A percentile compares a stretch with the other conserved stretches of the same genome.
phyloP scores from a whole-genome alignment of 257 asterid genomes.

The Petrea volubilis region DNA sequence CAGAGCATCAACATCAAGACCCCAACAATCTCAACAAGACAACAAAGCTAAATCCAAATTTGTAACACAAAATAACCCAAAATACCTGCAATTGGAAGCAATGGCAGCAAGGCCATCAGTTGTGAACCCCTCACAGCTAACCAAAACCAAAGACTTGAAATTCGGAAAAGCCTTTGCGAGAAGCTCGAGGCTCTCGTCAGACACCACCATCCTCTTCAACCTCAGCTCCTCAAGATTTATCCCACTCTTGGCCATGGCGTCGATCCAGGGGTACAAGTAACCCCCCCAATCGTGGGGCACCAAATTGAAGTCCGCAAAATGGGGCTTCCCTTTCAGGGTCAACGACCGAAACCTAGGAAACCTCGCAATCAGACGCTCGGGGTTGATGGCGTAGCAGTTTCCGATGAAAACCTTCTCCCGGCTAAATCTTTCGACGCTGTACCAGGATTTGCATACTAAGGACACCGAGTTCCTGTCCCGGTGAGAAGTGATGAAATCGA shows the following conservation, averaged over 20 bases:
- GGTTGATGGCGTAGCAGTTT: conserved; percentile 24
- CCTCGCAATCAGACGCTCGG: conserved; percentile 21
- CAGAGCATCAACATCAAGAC: not conserved
- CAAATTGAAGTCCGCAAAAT: conserved; percentile 50
- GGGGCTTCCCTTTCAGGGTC: conserved; percentile 33
- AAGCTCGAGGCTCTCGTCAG: conserved; percentile 39
- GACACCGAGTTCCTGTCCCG: conserved; percentile 29
- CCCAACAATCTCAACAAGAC: not conserved
- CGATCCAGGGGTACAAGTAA: conserved; percentile 48
- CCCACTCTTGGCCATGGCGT: conserved; percentile 38
- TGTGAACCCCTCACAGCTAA: conserved; percentile 61
- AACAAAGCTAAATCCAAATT: not conserved
- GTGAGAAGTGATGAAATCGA: conserved; percentile 34
- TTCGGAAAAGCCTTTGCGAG: conserved; percentile 50
- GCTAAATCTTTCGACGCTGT: conserved; percentile 30
- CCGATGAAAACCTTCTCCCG: conserved; percentile 32
- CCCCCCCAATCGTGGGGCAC: conserved; percentile 61
- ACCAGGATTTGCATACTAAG: conserved; percentile 37
- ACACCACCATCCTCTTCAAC: conserved; percentile 23
- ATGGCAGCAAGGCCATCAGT: conserved; percentile 66
- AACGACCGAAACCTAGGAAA: conserved; percentile 34
- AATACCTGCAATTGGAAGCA: conserved; percentile 63
- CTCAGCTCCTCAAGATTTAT: conserved; percentile 52
- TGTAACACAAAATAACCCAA: not conserved
- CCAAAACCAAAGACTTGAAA: conserved; percentile 57